Evolutionary conservation across 352 stramenopile species (phyloP).

Genomic region (Pythium coloratum): DNA sequence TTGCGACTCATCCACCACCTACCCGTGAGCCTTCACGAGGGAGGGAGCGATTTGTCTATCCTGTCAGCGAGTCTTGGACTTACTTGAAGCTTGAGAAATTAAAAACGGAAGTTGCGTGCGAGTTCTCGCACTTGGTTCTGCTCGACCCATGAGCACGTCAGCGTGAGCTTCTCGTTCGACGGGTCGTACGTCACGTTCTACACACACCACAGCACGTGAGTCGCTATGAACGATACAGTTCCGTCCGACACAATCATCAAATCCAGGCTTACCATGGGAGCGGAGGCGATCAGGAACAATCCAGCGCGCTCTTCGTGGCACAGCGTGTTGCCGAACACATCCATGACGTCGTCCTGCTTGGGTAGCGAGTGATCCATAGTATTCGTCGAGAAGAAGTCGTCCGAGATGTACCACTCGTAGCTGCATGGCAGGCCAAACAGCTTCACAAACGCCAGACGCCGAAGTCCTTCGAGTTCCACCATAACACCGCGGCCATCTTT

Average conservation of each 20-base stretch:
- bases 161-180: constrained; percentile 45
- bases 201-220: not conserved
- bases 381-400: constrained; percentile 46
- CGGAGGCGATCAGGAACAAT: constrained; percentile 53
- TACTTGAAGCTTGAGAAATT: constrained; percentile 6
- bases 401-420: constrained; percentile 55
- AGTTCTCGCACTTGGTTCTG: constrained; percentile 65
- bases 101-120: constrained; percentile 73
- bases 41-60: not conserved
- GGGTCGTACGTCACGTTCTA: constrained; percentile 70
- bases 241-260: not conserved
- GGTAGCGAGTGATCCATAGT: constrained; percentile 42
- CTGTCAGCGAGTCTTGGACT: not conserved
- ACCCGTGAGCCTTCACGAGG: too few species aligned
- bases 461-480: constrained; percentile 54
- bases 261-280: constrained; percentile 56
- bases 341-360: constrained; percentile 45
- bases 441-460: constrained; percentile 67
- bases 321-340: constrained; percentile 70
- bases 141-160: constrained; percentile 60
- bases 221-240: not conserved
- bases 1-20: not conserved
- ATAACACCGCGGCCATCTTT: constrained; percentile 28
- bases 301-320: constrained; percentile 72
- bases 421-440: constrained; percentile 50